These are phyloP conservation scores for Blastocrithidia nonstop DNA, from an alignment of 208 protist species.

Conservation along the genomic window DNA sequence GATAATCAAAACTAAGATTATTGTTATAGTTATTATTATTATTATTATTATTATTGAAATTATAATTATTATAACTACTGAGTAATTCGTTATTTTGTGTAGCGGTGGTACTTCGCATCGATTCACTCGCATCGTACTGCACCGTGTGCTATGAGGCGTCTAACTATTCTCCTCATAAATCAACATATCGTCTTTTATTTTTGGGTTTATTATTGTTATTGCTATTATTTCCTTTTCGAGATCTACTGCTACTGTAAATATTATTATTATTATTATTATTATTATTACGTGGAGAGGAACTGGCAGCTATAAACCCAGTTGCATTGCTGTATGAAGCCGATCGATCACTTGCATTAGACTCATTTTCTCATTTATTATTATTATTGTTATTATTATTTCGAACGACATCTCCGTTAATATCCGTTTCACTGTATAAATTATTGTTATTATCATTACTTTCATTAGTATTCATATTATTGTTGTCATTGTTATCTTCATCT, in stretches of 20 bases:
- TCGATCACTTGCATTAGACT: neutral
- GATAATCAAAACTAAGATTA: too few species aligned
- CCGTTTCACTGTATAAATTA: neutral
- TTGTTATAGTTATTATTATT: too few species aligned
- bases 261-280: too few species aligned
- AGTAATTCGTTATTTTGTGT: too few species aligned
- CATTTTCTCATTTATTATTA: neutral
- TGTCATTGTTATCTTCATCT: constrained; percentile 1
- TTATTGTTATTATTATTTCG: neutral
- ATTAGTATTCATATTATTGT: constrained; percentile 1
- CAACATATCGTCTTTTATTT: neutral
- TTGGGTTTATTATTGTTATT: neutral
- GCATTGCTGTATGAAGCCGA: too few species aligned
- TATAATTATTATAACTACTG: too few species aligned
- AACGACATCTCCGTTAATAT: neutral
- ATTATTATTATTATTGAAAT: too few species aligned
- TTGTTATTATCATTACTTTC: neutral
- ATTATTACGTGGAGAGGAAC: neutral
- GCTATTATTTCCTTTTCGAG: neutral
- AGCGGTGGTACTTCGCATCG: too few species aligned
- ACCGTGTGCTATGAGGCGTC: too few species aligned
- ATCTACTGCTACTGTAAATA: neutral
- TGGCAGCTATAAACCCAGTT: neutral
- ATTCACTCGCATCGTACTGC: too few species aligned
- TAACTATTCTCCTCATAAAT: too few species aligned